phyloP scores from a whole-genome alignment of 2,329 filamentous ascomycete species.

The Beauveria sp. region DNA sequence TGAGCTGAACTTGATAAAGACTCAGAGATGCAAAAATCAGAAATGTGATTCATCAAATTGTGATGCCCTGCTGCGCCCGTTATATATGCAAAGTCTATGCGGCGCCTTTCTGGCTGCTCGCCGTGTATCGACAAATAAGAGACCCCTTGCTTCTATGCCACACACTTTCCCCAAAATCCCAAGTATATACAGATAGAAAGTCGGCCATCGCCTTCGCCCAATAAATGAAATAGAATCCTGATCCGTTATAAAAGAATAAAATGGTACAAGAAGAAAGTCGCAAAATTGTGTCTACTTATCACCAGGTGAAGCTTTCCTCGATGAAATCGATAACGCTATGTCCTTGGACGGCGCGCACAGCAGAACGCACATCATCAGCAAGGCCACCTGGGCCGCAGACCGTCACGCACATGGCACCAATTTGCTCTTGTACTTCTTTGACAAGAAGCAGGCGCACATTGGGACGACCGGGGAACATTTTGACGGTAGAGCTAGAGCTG shows the following conservation, averaged over 20 bases:
- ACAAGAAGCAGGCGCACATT: conserved; percentile 72
- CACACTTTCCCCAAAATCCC: not conserved
- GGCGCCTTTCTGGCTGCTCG: not conserved
- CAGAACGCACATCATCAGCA: conserved; percentile 66
- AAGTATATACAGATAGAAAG: conserved; percentile 9
- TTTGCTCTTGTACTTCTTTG: conserved; percentile 72
- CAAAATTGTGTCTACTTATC: conserved; percentile 13
- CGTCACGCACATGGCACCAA: conserved; percentile 82
- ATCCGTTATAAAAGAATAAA: conserved; percentile 7
- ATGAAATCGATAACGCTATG: conserved; percentile 62
- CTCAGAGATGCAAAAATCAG: not conserved
- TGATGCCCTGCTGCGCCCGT: not conserved
- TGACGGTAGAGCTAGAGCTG: conserved; percentile 69
- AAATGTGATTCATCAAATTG: not conserved
- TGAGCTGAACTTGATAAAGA: not conserved
- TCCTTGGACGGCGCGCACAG: conserved; percentile 57
- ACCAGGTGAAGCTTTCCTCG: conserved; percentile 70
- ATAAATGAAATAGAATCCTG: conserved; percentile 8
- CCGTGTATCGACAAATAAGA: not conserved
- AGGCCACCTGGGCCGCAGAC: conserved; percentile 70
- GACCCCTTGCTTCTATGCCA: not conserved
- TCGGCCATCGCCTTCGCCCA: not conserved
- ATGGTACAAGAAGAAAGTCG: not conserved
- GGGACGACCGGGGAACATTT: conserved; percentile 86
- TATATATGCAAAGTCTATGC: conserved; percentile 12